Base-by-base conservation (phyloP, 257 asterid genomes). In the Lycium ferocissimum region DNA sequence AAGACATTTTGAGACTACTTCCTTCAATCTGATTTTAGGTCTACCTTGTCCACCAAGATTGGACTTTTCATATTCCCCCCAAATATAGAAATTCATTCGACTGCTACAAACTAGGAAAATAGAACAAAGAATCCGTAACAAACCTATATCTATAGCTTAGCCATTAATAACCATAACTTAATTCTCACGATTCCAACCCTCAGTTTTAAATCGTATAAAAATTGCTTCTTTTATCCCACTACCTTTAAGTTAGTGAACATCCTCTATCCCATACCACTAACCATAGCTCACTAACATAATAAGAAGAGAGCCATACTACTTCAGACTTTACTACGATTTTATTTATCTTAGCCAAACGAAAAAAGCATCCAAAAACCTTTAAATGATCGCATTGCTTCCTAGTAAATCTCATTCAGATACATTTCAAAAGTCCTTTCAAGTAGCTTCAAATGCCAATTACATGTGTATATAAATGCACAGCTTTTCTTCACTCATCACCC, bases 341-440 rank as follows among this genome's bases (percentile, higher is more conserved):
- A 67, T 13, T 67, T 17, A 38, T 53, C 78, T 70, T 17, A 38
- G 11, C 78, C 78, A 69, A 69, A 37, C 10, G 9, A 35, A 37
- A 67, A 37, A 69, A 14, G 9, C 26, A 1, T 13, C 35, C 33
- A 70, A 17, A 26, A 26, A 26, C 33, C 33, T 26, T 26, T 26
- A 26, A 26, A 26, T 26, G 33, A 26, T n/a, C n/a, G n/a, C n/a
- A n/a, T n/a, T n/a, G n/a, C n/a, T 54, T 17, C 54, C 33, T 17
- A 40, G 54, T 70, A 70, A 70, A 70, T 70, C 79, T 70, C 54
- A 70, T 11, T 70, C 79, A 70, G 33, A 70, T 70, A 40, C 35
- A 70, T 70, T 17, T 70, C 15, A 70, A 40, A 15, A 69, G 18
- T 69, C 76, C 76, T 69, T 17, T 70, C 76, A 33, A 66, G 73